Evolutionary conservation across 352 stramenopile species (phyloP).

Genomic region (Pythium pyrilobum): DNA sequence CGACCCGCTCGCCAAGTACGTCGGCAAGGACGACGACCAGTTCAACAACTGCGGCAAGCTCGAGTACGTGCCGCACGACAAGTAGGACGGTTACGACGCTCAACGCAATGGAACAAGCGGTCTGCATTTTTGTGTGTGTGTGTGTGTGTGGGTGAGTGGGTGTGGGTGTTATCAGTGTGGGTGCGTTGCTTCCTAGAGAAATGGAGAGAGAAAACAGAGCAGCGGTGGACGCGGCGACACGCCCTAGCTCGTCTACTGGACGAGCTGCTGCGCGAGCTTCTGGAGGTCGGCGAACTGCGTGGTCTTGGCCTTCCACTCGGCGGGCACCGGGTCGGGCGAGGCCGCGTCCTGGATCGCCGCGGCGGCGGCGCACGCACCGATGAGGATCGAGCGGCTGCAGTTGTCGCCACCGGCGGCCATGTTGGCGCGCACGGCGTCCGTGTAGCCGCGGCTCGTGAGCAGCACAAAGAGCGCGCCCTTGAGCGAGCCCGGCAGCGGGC

Average conservation of each 20-base stretch:
- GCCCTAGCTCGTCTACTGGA: too few species aligned
- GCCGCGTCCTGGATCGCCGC: slow-evolving; percentile 15
- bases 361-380: slow-evolving; percentile 46
- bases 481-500: slow-evolving; percentile 44
- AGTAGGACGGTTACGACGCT: not conserved
- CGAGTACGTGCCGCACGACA: slow-evolving; percentile 56
- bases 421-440: slow-evolving; percentile 47
- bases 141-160: not conserved
- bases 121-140: too few species aligned
- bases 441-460: slow-evolving; percentile 36
- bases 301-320: slow-evolving; percentile 48
- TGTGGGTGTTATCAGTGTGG: too few species aligned
- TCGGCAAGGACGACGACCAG: slow-evolving; percentile 41
- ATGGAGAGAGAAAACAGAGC: too few species aligned
- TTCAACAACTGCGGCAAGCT: slow-evolving; percentile 72
- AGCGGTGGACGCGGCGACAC: too few species aligned
- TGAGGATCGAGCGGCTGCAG: slow-evolving; percentile 59
- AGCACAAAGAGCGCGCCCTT: slow-evolving; percentile 57
- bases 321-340: slow-evolving; percentile 23
- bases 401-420: slow-evolving; percentile 62
- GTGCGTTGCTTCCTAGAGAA: too few species aligned
- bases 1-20: slow-evolving; percentile 59
- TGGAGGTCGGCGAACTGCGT: slow-evolving; percentile 32
- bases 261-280: slow-evolving; percentile 33
- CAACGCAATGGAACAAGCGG: too few species aligned